phyloP scores from a whole-genome alignment of 73 alveolate species.

The Strombidium stylifer region DNA sequence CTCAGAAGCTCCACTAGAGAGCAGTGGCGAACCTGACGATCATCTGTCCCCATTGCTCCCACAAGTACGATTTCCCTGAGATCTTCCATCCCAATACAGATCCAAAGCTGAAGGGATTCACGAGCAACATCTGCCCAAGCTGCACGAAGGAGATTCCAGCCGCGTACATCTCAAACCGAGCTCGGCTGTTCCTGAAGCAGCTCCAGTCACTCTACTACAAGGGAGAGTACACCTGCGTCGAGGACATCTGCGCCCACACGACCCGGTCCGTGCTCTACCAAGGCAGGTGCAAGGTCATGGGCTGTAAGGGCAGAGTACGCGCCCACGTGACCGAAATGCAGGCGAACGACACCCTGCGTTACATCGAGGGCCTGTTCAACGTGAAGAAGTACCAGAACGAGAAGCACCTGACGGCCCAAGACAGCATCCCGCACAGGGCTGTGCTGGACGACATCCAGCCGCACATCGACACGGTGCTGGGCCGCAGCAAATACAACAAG shows the following conservation, averaged over 20 bases:
- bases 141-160: constrained; percentile 7
- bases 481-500: constrained; percentile 41
- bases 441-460: not conserved
- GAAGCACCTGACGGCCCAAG: not conserved
- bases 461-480: constrained; percentile 27
- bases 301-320: constrained; percentile 43
- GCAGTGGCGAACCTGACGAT: constrained; percentile 30
- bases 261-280: constrained; percentile 14
- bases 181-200: constrained; percentile 25
- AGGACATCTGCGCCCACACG: constrained; percentile 26
- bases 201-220: constrained; percentile 7
- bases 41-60: constrained; percentile 18
- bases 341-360: constrained; percentile 55
- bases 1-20: constrained; percentile 40
- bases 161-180: constrained; percentile 36
- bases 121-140: constrained; percentile 11
- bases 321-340: constrained; percentile 59
- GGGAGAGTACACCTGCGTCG: constrained; percentile 35
- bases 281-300: constrained; percentile 24
- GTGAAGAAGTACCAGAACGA: constrained; percentile 43
- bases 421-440: constrained; percentile 1
- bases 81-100: constrained; percentile 7
- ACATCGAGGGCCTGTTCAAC: constrained; percentile 49
- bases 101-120: not conserved
- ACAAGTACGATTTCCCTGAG: constrained; percentile 48